Evolutionary conservation across 1,284 basidiomycete species (phyloP), one percentile per base, ranked within the genome.

Genomic region (Rhodotorula sp.): DNA sequence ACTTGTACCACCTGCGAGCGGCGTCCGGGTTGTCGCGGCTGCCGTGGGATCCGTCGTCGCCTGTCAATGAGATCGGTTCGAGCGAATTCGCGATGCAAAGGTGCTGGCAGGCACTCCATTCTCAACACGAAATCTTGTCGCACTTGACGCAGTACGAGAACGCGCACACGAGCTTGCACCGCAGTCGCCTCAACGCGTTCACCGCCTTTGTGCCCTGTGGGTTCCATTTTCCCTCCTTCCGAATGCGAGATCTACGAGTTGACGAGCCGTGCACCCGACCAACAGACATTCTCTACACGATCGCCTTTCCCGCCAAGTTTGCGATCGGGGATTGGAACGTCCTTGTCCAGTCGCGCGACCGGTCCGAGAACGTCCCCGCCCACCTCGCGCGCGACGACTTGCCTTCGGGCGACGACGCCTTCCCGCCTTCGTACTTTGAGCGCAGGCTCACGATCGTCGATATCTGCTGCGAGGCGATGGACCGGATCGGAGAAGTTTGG

Each of bases 141-240:
- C 74, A 73, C 45, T 56, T 73, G 14, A 64, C 72, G 3, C 61
- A 45, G 49, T 70, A 70, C 68, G 74, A 75, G 56, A 73, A 75
- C 56, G 15, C 57, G 22, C 57, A 64, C 20, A 75, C 74, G 20
- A 64, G 62, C 30, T 51, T 70, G 22, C 62, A 71, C 14, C 62
- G 62, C 6, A 68, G 67, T 37, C 57, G 67, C 22, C 53, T 69
- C 46, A 73, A 53, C 24, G 68, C 66, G 12, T 75, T 73, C 37
- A 71, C 74, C 0, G 30, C 67, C 1, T 73, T 75, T 33, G 33
- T 73, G 4, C 74, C 74, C 26, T 75, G 71, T 73, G 30, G 18
- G 74, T 67, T 10, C 5, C 26, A 22, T 4, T 12, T 26, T 45
- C 20, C 44, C 5, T n/a, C 15, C 1, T 48, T 48, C 18, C 12